Evolutionary conservation across 176 grass and related monocot genomes (phyloP).

Genomic region (Eleusine indica): DNA sequence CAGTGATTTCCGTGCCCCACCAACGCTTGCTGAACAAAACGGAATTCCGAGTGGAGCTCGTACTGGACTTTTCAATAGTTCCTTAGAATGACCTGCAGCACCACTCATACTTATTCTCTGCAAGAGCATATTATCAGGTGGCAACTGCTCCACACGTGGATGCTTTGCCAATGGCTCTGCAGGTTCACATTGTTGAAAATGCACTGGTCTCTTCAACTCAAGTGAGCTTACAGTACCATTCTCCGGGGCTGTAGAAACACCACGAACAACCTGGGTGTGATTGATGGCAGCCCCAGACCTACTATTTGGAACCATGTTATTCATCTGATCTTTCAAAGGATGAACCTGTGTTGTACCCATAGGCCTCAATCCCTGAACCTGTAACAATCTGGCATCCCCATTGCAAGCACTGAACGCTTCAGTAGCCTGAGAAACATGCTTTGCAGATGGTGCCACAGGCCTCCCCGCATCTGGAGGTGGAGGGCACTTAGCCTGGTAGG

Average conservation of each 20-base stretch:
- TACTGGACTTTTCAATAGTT: slow-evolving; percentile 48
- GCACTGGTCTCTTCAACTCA: slow-evolving; percentile 51
- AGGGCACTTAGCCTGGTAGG: slow-evolving; percentile 52
- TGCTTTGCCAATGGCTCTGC: slow-evolving; percentile 60
- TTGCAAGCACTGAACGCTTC: slow-evolving; percentile 52
- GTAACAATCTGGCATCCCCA: slow-evolving; percentile 49
- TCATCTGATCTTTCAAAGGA: slow-evolving; percentile 49
- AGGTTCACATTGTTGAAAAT: slow-evolving; percentile 48
- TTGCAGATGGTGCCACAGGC: slow-evolving; percentile 27
- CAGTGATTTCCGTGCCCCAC: slow-evolving; percentile 53
- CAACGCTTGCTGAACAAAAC: slow-evolving; percentile 64
- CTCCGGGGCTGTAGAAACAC: slow-evolving; percentile 32
- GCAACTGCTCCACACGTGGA: slow-evolving; percentile 27
- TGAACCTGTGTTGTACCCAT: slow-evolving; percentile 34
- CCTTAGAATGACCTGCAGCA: slow-evolving; percentile 31
- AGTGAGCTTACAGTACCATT: slow-evolving; percentile 50
- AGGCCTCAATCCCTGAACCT: slow-evolving; percentile 40
- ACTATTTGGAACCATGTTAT: slow-evolving; percentile 40
- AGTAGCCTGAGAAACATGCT: slow-evolving; percentile 42
- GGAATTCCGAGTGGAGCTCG: slow-evolving; percentile 72
- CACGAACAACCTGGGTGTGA: slow-evolving; percentile 36
- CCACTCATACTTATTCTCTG: slow-evolving; percentile 39
- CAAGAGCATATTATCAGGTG: slow-evolving; percentile 30
- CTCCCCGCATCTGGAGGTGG: slow-evolving; percentile 41
- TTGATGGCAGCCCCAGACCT: slow-evolving; percentile 37